Evolutionary conservation across 2,329 filamentous ascomycete genomes (phyloP).

Genomic region (Trichothecium roseum): DNA sequence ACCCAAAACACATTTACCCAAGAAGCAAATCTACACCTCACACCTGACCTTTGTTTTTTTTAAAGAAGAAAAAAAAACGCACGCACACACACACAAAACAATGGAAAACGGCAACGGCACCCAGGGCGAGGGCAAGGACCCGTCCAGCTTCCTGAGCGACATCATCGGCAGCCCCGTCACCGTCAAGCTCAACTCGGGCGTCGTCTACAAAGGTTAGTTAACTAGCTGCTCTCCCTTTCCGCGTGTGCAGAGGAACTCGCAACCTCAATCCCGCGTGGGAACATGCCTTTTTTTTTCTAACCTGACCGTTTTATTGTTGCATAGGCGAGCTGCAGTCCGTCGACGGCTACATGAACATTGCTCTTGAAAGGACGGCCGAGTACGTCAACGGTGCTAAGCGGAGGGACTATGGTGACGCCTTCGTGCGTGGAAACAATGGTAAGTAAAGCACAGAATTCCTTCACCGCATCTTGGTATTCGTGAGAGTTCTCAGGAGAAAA

Average conservation of each 20-base stretch:
- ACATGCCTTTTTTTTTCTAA: neutral
- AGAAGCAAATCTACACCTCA: no score
- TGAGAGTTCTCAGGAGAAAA: neutral
- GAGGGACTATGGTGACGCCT: constrained; percentile 84
- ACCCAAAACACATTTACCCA: no score
- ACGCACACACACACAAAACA: constrained; percentile 5
- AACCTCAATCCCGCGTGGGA: neutral
- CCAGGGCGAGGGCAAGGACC: constrained; percentile 73
- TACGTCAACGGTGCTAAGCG: constrained; percentile 77
- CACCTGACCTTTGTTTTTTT: no score
- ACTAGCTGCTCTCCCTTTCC: neutral
- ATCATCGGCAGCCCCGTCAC: constrained; percentile 92
- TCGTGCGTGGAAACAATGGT: constrained; percentile 96
- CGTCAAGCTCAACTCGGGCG: constrained; percentile 97
- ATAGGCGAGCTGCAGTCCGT: constrained; percentile 90
- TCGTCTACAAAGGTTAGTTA: constrained; percentile 81
- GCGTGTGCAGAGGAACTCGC: neutral
- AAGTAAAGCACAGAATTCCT: constrained; percentile 11
- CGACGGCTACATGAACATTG: constrained; percentile 99
- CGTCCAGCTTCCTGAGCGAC: constrained; percentile 83
- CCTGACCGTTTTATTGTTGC: constrained; percentile 6
- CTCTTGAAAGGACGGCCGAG: constrained; percentile 89
- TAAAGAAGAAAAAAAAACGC: neutral
- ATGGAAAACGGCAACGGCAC: constrained; percentile 67
- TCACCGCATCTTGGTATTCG: neutral